Evolutionary conservation across 177 flowering plant species (phyloP), one percentile per base, ranked within the genome.

Genomic region (Tripterygium wilfordii): DNA sequence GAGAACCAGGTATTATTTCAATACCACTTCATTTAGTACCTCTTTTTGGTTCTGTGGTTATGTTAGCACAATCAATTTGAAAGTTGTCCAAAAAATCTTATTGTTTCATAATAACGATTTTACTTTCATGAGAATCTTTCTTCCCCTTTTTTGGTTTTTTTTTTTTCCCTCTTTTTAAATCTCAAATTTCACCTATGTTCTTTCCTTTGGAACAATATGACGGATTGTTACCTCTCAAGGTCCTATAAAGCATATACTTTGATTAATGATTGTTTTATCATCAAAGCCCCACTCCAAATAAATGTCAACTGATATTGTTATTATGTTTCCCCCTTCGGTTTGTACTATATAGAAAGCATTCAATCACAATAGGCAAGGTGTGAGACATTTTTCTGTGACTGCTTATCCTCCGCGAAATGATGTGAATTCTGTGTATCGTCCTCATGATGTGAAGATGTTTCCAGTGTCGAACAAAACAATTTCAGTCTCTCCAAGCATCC

Each of bases 1-100:
- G 65, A 66, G 28, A 21, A 69, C 23, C 79, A 77, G 85, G 94
- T 79, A 51, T 65, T 64, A 6, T 28, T 5, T 18, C 13, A 2
- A 6, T 36, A 36, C 2, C 5, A 2, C 15, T n/a, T 3, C 2
- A 36, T 36, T 36, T n/a, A 15, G 6, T 36, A 3, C n/a, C n/a
- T n/a, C n/a, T n/a, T n/a, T n/a, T n/a, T n/a, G n/a, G n/a, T n/a
- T n/a, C n/a, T n/a, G n/a, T n/a, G n/a, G n/a, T n/a, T n/a, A n/a
- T n/a, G n/a, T n/a, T n/a, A n/a, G n/a, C n/a, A n/a, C n/a, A n/a
- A n/a, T n/a, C n/a, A n/a, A n/a, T n/a, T n/a, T n/a, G n/a, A n/a
- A n/a, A n/a, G n/a, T n/a, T n/a, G n/a, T n/a, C n/a, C n/a, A n/a
- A n/a, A n/a, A 33, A 14, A 15, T 36, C 10, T 4, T 3, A 21